Evolutionary conservation across 2,329 filamentous ascomycete genomes (phyloP).

Genomic region (Lasiodiplodia theobromae): DNA sequence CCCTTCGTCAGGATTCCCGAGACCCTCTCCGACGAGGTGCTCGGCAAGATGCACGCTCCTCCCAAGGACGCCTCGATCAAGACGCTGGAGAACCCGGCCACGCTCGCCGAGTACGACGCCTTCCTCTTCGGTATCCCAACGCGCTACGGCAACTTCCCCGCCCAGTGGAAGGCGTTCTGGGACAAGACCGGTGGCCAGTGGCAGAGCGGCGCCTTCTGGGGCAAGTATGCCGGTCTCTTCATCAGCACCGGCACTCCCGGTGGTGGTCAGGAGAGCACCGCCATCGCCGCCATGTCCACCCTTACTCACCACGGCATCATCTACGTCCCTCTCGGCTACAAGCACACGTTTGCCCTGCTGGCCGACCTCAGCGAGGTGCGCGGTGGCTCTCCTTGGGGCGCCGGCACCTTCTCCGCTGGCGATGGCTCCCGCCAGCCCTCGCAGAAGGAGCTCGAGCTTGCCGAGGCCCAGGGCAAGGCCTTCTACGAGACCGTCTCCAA

Average conservation of each 20-base stretch:
- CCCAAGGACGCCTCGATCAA: conserved; percentile 72
- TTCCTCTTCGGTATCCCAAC: conserved; percentile 96
- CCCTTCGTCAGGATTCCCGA: conserved; percentile 69
- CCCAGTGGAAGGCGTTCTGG: conserved; percentile 94
- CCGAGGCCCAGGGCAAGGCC: conserved; percentile 79
- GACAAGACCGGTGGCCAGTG: conserved; percentile 89
- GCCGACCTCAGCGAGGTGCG: conserved; percentile 78
- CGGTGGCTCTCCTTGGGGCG: conserved; percentile 91
- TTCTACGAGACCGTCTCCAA: conserved; percentile 83
- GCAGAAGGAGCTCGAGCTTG: conserved; percentile 77
- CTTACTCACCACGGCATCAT: conserved; percentile 92
- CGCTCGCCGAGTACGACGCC: conserved; percentile 79
- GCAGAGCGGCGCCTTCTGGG: conserved; percentile 76
- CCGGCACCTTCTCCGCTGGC: conserved; percentile 80
- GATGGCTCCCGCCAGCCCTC: conserved; percentile 87
- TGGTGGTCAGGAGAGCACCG: conserved; percentile 93
- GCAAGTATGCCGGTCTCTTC: conserved; percentile 93
- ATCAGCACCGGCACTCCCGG: conserved; percentile 83
- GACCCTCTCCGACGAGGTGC: conserved; percentile 83
- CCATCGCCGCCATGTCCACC: conserved; percentile 80
- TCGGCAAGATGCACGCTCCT: conserved; percentile 90
- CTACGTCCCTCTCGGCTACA: conserved; percentile 95
- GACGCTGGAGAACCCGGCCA: conserved; percentile 64
- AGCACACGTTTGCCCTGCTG: conserved; percentile 75
- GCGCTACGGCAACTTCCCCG: conserved; percentile 95